Conservation (phyloP, 345 rosid genomes). For the Hypericum perforatum region DNA sequence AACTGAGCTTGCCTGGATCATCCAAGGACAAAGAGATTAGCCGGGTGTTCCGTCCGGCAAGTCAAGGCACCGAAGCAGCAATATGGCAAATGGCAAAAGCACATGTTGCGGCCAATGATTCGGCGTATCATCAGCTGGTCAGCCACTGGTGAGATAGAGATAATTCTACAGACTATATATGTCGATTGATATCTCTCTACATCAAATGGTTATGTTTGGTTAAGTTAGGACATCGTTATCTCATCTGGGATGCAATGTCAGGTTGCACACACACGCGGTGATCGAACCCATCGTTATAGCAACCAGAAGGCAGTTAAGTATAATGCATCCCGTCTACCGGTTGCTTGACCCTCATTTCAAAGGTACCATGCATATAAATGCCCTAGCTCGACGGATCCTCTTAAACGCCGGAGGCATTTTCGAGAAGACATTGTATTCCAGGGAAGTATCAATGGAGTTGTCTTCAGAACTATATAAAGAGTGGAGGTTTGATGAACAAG, state of each 20-base stretch:
- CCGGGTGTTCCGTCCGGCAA: conserved; percentile 32
- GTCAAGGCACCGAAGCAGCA: conserved; percentile 38
- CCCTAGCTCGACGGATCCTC: conserved; percentile 37
- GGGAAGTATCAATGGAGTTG: conserved; percentile 40
- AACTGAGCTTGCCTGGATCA: conserved; percentile 35
- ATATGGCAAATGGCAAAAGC: conserved; percentile 54
- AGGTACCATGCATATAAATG: conserved; percentile 60
- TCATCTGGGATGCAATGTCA: conserved; percentile 12
- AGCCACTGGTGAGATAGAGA: conserved; percentile 48
- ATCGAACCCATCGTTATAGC: conserved; percentile 69
- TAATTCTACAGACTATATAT: not conserved
- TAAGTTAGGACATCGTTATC: too few species aligned
- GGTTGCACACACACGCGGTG: conserved; percentile 69
- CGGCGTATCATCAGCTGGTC: conserved; percentile 49
- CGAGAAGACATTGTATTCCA: conserved; percentile 38
- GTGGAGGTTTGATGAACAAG: conserved; percentile 64
- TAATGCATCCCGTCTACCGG: conserved; percentile 54
- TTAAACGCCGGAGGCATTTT: conserved; percentile 50
- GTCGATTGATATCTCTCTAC: not conserved
- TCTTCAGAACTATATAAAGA: conserved; percentile 45
- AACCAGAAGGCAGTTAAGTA: conserved; percentile 52
- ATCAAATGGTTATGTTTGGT: too few species aligned
- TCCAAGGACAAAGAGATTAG: not conserved
- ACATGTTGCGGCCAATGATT: conserved; percentile 55
- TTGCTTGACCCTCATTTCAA: conserved; percentile 62